Conservation (phyloP, 331 rosid genomes). For the Phaseolus coccineus region DNA sequence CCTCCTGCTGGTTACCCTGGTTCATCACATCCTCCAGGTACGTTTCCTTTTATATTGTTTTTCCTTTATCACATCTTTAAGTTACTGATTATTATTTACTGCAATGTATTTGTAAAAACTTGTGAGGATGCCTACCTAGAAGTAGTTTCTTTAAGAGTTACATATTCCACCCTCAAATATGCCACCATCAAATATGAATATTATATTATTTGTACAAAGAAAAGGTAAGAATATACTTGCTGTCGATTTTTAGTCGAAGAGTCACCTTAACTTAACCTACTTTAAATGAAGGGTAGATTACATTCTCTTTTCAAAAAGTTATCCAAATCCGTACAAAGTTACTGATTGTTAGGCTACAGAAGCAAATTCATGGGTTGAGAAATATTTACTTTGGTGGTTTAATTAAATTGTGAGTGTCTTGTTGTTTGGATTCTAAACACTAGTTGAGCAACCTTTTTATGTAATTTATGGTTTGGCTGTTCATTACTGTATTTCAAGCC, state of each 20-base stretch:
- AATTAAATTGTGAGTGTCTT: not conserved
- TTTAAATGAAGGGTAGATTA: not conserved
- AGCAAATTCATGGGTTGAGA: not conserved
- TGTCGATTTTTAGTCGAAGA: not conserved
- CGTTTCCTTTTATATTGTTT: conserved; percentile 14
- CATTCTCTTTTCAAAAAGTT: not conserved
- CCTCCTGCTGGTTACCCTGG: conserved; percentile 63
- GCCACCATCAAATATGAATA: not conserved
- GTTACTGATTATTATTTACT: not conserved
- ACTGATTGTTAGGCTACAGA: not conserved
- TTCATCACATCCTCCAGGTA: conserved; percentile 51
- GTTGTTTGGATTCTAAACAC: conserved; percentile 17
- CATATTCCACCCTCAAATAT: not conserved
- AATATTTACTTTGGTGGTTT: not conserved
- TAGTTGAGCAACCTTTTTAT: not conserved
- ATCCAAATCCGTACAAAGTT: not conserved
- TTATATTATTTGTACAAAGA: not conserved
- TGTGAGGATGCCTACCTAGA: conserved; percentile 15
- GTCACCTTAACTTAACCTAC: not conserved
- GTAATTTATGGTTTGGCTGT: not conserved
- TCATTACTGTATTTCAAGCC: conserved; percentile 11
- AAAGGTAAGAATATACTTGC: not conserved
- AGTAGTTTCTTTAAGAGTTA: not conserved
- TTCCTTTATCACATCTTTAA: not conserved
- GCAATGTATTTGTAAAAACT: conserved; percentile 5